Conservation (phyloP, 441 rosid genomes). For the Pelargonium hybrid region DNA sequence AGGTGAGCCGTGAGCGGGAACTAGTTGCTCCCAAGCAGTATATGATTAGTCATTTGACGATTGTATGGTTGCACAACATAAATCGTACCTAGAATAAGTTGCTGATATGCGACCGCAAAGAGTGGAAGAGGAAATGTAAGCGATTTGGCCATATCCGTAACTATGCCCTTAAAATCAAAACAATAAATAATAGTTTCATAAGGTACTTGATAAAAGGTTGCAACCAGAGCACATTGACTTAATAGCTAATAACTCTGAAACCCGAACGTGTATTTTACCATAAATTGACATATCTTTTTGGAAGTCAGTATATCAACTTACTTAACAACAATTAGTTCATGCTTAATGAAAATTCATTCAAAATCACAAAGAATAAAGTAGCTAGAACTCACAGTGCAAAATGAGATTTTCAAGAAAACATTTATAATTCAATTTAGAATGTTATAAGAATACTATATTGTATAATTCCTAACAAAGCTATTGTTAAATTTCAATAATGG, state of each 20-base stretch:
- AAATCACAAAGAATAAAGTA: no score
- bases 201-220: neutral
- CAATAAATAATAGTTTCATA: neutral
- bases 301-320: no score
- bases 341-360: no score
- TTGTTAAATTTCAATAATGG: no score
- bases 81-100: constrained; percentile 61
- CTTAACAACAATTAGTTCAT: no score
- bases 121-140: constrained; percentile 78
- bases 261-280: no score
- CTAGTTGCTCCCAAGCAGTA: constrained; percentile 12
- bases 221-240: constrained; percentile 1
- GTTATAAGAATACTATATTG: no score
- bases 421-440: no score
- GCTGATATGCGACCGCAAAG: constrained; percentile 72
- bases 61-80: neutral
- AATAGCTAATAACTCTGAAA: neutral
- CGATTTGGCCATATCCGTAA: constrained; percentile 60
- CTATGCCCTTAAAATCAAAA: constrained; percentile 43
- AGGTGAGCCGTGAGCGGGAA: constrained; percentile 18
- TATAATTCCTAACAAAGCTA: no score
- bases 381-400: no score
- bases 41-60: constrained; percentile 12
- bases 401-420: no score
- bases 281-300: no score